phyloP scores from a whole-genome alignment of 495 filamentous ascomycete species.

The Penicillium diatomitis region DNA sequence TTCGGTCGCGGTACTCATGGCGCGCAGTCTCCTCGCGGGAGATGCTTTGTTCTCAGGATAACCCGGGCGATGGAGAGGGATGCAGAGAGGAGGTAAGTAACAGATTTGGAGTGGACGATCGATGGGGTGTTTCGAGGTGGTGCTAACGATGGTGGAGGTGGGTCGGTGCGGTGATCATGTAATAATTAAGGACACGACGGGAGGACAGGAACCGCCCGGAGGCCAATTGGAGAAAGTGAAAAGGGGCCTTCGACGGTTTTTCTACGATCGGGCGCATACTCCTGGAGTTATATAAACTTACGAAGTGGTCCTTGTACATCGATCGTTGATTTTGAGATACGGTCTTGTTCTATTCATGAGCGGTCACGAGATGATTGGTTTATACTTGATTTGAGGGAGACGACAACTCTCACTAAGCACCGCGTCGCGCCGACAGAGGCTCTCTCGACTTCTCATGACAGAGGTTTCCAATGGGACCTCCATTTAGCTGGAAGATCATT shows the following conservation, averaged over 20 bases:
- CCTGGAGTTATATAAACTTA: too few relatives aligned
- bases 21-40: constrained; percentile 25
- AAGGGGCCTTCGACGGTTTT: background rate
- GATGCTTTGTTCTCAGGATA: background rate
- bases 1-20: constrained; percentile 34
- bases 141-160: background rate
- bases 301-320: too few relatives aligned
- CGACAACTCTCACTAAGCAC: too few relatives aligned
- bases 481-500: background rate
- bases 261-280: background rate
- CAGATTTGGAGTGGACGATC: constrained; percentile 5
- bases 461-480: background rate
- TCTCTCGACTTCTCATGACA: too few relatives aligned
- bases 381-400: too few relatives aligned
- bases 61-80: constrained; percentile 8
- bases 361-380: too few relatives aligned
- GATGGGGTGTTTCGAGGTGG: background rate
- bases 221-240: background rate
- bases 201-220: constrained; percentile 16
- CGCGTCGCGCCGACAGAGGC: too few relatives aligned
- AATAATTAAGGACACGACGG: background rate
- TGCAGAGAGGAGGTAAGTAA: constrained; percentile 13
- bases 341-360: too few relatives aligned
- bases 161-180: constrained; percentile 10
- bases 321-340: too few relatives aligned